These are phyloP conservation scores for Musa acuminata DNA, from an alignment of 176 grass and related monocot species.

Conservation along the genomic window DNA sequence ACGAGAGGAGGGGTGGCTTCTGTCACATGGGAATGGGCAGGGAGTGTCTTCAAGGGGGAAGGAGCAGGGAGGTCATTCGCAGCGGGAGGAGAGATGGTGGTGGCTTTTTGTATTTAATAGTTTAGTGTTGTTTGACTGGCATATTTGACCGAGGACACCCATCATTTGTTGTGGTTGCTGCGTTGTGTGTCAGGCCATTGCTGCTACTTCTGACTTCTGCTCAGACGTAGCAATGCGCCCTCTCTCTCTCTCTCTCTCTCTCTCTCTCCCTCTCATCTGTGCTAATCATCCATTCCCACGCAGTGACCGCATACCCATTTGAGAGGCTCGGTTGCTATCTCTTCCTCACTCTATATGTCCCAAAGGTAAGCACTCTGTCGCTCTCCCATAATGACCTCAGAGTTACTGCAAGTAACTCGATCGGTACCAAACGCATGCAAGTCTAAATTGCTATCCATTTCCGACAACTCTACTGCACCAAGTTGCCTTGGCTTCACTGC, in stretches of 20 bases:
- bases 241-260: not conserved
- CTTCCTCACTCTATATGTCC: too few relatives aligned
- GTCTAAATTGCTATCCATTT: too few relatives aligned
- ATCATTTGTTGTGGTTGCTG: conserved; percentile 29
- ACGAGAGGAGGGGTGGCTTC: conserved; percentile 5
- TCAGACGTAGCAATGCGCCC: not conserved
- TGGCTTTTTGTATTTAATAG: conserved; percentile 9
- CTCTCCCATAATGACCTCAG: too few relatives aligned
- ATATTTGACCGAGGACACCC: conserved; percentile 27
- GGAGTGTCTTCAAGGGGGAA: not conserved
- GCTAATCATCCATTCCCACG: conserved; percentile 6
- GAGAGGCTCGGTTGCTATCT: too few relatives aligned
- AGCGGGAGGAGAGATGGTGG: not conserved
- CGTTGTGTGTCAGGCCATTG: not conserved
- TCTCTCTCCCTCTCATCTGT: not conserved
- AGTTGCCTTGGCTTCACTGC: too few relatives aligned
- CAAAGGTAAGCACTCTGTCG: too few relatives aligned
- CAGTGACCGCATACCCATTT: not conserved
- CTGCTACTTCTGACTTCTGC: conserved; percentile 6
- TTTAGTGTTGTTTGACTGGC: conserved; percentile 8
- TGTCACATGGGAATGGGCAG: conserved; percentile 31
- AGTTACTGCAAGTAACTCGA: too few relatives aligned
- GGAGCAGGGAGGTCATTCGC: not conserved
- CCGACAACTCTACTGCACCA: too few relatives aligned
- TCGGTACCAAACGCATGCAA: too few relatives aligned